These are phyloP conservation scores for Tolypocladium album DNA, from an alignment of 2,329 filamentous ascomycete species.

Conservation along the genomic window DNA sequence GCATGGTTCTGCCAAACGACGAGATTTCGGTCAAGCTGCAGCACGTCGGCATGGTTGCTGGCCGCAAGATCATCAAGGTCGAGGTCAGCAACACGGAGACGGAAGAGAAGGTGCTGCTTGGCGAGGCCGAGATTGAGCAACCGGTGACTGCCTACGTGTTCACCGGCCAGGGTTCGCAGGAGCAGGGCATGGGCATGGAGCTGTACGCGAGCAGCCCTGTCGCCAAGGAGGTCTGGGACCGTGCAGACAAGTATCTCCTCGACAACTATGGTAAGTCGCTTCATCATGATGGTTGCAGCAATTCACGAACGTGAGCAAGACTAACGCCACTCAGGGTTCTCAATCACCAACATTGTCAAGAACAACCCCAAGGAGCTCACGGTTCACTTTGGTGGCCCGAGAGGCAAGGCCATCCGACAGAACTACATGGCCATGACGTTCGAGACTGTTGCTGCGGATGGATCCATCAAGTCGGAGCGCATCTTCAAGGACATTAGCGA, in stretches of 20 bases:
- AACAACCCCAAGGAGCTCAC: slow-evolving; percentile 99
- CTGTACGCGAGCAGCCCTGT: slow-evolving; percentile 88
- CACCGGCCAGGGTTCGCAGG: slow-evolving; percentile 95
- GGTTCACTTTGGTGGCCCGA: slow-evolving; percentile 92
- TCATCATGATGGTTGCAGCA: background rate
- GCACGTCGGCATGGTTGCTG: slow-evolving; percentile 94
- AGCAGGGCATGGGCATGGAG: slow-evolving; percentile 99
- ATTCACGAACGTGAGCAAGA: background rate
- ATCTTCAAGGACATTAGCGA: slow-evolving; percentile 98
- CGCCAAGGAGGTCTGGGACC: slow-evolving; percentile 95
- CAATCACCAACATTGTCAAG: slow-evolving; percentile 97
- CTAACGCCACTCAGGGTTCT: slow-evolving; percentile 52
- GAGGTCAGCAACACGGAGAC: slow-evolving; percentile 92
- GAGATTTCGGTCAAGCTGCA: slow-evolving; percentile 90
- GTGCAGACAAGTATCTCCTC: slow-evolving; percentile 94
- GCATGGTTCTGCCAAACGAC: slow-evolving; percentile 97
- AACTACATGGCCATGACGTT: slow-evolving; percentile 99
- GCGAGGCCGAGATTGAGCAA: slow-evolving; percentile 95
- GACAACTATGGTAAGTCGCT: slow-evolving; percentile 80
- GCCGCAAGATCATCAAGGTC: slow-evolving; percentile 98
- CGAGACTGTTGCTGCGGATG: slow-evolving; percentile 89
- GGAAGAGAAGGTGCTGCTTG: slow-evolving; percentile 90
- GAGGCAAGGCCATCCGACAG: slow-evolving; percentile 92
- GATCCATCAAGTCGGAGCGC: slow-evolving; percentile 92
- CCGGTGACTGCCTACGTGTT: slow-evolving; percentile 96